A percentile compares a stretch with the other conserved stretches of the same genome.
Evolutionary conservation across 305 asterid genomes (phyloP).

Genomic region (Fraxinus platypoda): DNA sequence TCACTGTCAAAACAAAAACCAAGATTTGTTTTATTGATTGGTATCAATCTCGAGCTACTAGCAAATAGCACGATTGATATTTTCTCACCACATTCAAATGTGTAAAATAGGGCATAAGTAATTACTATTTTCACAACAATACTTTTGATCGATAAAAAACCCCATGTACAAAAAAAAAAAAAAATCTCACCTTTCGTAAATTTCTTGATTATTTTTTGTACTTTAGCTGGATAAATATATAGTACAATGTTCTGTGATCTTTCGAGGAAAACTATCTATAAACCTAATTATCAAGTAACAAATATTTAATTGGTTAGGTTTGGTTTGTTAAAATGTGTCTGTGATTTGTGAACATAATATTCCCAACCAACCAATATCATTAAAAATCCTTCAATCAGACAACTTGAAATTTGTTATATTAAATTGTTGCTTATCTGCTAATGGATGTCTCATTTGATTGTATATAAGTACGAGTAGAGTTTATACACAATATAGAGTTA

Average conservation of each 20-base stretch:
- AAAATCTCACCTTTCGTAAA: neutral
- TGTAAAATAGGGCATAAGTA: neutral
- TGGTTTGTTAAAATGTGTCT: neutral
- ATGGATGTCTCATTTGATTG: neutral
- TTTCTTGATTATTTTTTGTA: neutral
- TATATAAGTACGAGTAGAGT: neutral
- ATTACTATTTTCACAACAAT: too few relatives aligned
- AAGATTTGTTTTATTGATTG: too few relatives aligned
- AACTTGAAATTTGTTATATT: too few relatives aligned
- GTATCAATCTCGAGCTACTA: neutral
- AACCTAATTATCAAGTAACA: neutral
- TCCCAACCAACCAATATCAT: neutral
- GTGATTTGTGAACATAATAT: neutral
- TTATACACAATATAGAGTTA: neutral
- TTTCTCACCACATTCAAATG: neutral
- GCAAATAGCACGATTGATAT: neutral
- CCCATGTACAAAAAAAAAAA: too few relatives aligned
- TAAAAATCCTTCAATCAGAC: neutral
- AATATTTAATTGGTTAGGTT: neutral
- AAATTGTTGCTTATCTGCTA: neutral
- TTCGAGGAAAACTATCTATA: neutral
- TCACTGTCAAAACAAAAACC: too few relatives aligned
- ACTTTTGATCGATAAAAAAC: too few relatives aligned
- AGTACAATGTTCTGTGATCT: neutral
- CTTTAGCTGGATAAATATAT: neutral